phyloP scores from a whole-genome alignment of 306 rosid genomes.

The Carpinus viminea region DNA sequence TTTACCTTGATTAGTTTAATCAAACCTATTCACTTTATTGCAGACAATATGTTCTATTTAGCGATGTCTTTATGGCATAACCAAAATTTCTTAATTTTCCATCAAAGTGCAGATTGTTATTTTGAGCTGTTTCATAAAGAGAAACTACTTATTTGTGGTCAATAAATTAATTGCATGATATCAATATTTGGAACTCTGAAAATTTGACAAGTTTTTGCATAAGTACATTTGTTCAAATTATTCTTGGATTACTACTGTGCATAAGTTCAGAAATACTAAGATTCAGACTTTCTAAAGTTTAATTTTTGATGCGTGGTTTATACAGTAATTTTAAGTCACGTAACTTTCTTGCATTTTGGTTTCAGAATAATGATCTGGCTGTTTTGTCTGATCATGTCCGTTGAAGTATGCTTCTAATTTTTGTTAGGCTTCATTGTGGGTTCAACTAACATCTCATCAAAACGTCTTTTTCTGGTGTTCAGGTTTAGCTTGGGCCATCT shows the following conservation, averaged over 20 bases:
- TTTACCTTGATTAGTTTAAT: neutral
- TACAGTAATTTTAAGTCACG: slow-evolving; percentile 2
- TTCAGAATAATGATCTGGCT: neutral
- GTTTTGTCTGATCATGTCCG: neutral
- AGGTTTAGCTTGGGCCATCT: slow-evolving; percentile 99
- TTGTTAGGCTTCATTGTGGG: neutral
- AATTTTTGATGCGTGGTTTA: slow-evolving; percentile 18
- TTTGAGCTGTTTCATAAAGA: neutral
- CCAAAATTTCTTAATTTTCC: neutral
- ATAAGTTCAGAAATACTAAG: neutral
- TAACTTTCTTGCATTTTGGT: neutral
- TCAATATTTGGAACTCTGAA: neutral
- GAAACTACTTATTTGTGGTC: neutral
- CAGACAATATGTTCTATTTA: neutral
- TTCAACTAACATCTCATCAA: slow-evolving; percentile 11
- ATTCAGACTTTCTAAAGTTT: neutral
- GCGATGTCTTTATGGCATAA: neutral
- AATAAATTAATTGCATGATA: neutral
- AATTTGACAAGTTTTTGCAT: neutral
- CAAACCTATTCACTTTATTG: neutral
- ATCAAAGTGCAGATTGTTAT: neutral
- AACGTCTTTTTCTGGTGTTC: slow-evolving; percentile 36
- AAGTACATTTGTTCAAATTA: neutral
- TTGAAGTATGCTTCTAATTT: neutral
- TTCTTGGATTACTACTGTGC: neutral